A percentile compares a stretch with the other conserved stretches of the same genome.
These are phyloP conservation scores for Hyphodiscus hymeniophilus DNA, from an alignment of 495 filamentous ascomycete genomes.

Conservation along the genomic window DNA sequence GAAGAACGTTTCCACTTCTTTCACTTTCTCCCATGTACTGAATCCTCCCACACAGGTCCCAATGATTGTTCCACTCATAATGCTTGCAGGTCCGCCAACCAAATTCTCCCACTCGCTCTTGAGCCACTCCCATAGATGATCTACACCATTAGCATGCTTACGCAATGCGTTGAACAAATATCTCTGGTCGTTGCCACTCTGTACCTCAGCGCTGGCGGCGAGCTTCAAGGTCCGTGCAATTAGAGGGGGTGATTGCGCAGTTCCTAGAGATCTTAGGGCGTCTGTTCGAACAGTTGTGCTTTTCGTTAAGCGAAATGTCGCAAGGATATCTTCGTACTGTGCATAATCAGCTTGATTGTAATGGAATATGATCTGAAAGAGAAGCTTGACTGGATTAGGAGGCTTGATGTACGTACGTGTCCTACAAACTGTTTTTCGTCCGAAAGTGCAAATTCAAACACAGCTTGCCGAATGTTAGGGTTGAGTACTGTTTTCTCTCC, in stretches of 20 bases:
- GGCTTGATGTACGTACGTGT: too few species aligned
- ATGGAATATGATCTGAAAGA: background rate
- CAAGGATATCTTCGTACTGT: slow-evolving; percentile 60
- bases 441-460: slow-evolving; percentile 63
- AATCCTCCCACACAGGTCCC: slow-evolving; percentile 77
- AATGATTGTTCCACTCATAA: slow-evolving; percentile 80
- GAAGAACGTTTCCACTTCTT: slow-evolving; percentile 76
- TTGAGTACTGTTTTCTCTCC: slow-evolving; percentile 62
- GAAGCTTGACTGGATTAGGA: slow-evolving; percentile 28
- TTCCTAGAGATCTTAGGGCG: too few species aligned
- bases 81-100: slow-evolving; percentile 69
- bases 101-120: slow-evolving; percentile 79
- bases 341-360: slow-evolving; percentile 9
- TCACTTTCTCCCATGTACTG: slow-evolving; percentile 63
- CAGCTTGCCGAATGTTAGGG: slow-evolving; percentile 57
- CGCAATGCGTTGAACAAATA: slow-evolving; percentile 71
- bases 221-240: slow-evolving; percentile 73
- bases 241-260: slow-evolving; percentile 64
- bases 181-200: slow-evolving; percentile 93
- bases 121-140: slow-evolving; percentile 76
- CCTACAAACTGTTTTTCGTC: slow-evolving; percentile 68
- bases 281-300: slow-evolving; percentile 77
- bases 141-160: slow-evolving; percentile 66
- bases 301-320: slow-evolving; percentile 70
- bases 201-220: slow-evolving; percentile 73